These are phyloP conservation scores for Quercus parvula DNA, from an alignment of 306 rosid genomes.

Conservation along the genomic window DNA sequence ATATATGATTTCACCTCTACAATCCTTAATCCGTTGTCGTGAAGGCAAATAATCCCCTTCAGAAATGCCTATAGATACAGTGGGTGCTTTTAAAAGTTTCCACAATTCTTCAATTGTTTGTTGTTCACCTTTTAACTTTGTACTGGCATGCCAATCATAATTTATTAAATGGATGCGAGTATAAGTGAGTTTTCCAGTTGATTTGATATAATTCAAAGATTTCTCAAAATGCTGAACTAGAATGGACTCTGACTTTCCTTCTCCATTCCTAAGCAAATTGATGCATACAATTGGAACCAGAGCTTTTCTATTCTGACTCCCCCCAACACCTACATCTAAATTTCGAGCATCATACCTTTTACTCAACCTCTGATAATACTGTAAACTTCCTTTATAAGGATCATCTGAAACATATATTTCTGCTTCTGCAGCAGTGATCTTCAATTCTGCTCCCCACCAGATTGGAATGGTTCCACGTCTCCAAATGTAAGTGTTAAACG, in stretches of 20 bases:
- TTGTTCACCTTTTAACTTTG: conserved; percentile 84
- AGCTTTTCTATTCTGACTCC: conserved; percentile 56
- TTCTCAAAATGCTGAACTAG: conserved; percentile 92
- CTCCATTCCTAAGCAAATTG: conserved; percentile 88
- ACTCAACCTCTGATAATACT: conserved; percentile 83
- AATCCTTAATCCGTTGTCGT: conserved; percentile 69
- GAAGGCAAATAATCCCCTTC: conserved; percentile 98
- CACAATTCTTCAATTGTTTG: conserved; percentile 92
- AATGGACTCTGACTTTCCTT: conserved; percentile 90
- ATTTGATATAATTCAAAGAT: conserved; percentile 72
- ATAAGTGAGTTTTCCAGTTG: conserved; percentile 67
- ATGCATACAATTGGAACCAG: conserved; percentile 85
- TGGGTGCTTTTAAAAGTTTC: conserved; percentile 80
- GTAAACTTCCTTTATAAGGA: conserved; percentile 83
- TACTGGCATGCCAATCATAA: conserved; percentile 96
- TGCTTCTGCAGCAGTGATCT: conserved; percentile 97
- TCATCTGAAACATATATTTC: conserved; percentile 93
- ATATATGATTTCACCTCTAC: conserved; percentile 79
- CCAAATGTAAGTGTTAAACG: conserved; percentile 86
- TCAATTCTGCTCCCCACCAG: conserved; percentile 99
- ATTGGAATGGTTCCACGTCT: conserved; percentile 98
- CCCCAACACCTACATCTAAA: conserved; percentile 44
- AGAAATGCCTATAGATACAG: conserved; percentile 69
- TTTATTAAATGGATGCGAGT: conserved; percentile 75
- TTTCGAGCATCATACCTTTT: conserved; percentile 82